Evolutionary conservation across 2,329 filamentous ascomycete species (phyloP).

Genomic region (Teratosphaeriaceae sp.): DNA sequence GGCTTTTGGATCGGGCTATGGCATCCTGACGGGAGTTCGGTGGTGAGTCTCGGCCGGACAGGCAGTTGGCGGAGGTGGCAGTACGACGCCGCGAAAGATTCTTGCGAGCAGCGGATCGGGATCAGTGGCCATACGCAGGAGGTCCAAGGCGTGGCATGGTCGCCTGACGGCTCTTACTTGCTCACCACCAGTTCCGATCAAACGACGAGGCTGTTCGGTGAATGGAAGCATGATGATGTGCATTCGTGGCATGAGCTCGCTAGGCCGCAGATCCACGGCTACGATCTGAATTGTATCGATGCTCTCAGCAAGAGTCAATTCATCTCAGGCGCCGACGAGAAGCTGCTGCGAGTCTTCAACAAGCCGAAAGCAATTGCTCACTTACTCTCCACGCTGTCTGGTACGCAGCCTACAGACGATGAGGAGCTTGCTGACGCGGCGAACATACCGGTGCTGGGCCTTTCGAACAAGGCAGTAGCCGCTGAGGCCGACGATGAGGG

Average conservation of each 20-base stretch:
- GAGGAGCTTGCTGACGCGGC: conserved; percentile 68
- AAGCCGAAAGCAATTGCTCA: conserved; percentile 77
- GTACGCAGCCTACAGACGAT: conserved; percentile 9
- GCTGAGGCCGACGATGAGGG: conserved; percentile 37
- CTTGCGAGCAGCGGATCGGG: conserved; percentile 71
- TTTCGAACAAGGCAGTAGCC: conserved; percentile 86
- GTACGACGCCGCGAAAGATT: conserved; percentile 52
- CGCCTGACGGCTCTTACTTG: conserved; percentile 72
- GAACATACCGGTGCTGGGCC: conserved; percentile 87
- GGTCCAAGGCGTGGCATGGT: conserved; percentile 79
- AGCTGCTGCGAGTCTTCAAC: conserved; percentile 91
- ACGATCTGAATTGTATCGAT: conserved; percentile 93
- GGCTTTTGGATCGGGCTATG: conserved; percentile 96
- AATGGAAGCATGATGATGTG: conserved; percentile 55
- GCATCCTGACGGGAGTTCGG: conserved; percentile 67
- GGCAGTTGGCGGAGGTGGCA: conserved; percentile 91
- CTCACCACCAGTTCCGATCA: conserved; percentile 88
- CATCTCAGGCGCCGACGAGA: conserved; percentile 93
- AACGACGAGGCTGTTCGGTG: conserved; percentile 78
- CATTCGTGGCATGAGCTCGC: conserved; percentile 91
- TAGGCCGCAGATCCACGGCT: conserved; percentile 93
- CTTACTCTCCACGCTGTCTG: conserved; percentile 38
- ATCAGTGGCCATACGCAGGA: conserved; percentile 78
- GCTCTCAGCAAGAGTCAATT: conserved; percentile 68
- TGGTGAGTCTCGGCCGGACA: conserved; percentile 80